A percentile compares a stretch with the other conserved stretches of the same genome.
Conservation (phyloP, 257 asterid species). For the Echites panduratus region DNA sequence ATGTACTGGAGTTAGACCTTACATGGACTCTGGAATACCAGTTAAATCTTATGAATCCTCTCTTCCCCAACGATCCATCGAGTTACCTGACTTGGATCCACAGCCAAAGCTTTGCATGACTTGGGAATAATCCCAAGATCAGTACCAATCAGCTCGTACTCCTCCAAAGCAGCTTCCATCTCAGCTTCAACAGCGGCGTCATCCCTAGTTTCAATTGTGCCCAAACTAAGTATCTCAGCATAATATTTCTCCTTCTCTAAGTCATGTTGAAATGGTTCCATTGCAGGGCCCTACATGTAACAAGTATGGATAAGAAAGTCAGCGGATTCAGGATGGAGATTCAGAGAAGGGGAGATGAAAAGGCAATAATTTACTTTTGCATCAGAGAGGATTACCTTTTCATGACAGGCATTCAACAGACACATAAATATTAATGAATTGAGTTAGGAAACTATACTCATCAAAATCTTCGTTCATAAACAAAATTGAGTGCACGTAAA, state of each 20-base stretch:
- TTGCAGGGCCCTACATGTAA: conserved; percentile 64
- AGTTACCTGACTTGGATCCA: conserved; percentile 88
- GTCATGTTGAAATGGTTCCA: conserved; percentile 73
- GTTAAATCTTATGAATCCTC: conserved; percentile 33
- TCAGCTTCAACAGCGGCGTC: conserved; percentile 59
- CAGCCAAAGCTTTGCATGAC: conserved; percentile 61
- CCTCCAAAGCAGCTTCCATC: conserved; percentile 65
- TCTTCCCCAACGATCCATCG: conserved; percentile 91
- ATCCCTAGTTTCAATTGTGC: conserved; percentile 50
- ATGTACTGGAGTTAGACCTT: background rate
- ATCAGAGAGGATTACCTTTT: background rate
- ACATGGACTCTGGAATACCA: background rate
- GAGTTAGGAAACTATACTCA: background rate
- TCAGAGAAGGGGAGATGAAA: background rate
- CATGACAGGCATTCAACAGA: background rate
- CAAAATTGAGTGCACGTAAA: background rate
- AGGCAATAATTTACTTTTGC: background rate
- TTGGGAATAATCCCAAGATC: conserved; percentile 89
- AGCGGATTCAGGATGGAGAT: background rate
- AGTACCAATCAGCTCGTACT: conserved; percentile 41
- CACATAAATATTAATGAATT: background rate
- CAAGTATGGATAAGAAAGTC: background rate
- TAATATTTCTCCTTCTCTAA: conserved; percentile 72
- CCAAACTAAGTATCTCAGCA: conserved; percentile 46
- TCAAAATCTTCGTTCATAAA: background rate